phyloP scores from a whole-genome alignment of 306 rosid genomes.

The Quercus dentata region DNA sequence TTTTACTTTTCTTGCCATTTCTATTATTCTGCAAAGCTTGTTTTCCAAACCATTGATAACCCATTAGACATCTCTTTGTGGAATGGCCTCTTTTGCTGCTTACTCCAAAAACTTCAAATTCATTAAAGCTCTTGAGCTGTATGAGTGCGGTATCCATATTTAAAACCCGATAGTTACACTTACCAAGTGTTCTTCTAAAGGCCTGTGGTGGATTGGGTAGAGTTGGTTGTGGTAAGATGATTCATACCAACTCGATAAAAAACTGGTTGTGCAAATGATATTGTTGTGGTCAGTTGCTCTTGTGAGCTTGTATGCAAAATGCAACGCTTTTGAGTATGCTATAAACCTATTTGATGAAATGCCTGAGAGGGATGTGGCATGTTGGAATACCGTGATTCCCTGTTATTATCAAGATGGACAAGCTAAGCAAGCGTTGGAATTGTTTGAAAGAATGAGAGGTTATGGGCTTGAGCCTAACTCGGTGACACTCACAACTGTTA shows the following conservation, averaged over 20 bases:
- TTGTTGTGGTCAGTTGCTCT: constrained; percentile 61
- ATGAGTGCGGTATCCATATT: constrained; percentile 28
- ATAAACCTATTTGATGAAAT: constrained; percentile 57
- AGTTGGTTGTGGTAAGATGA: constrained; percentile 38
- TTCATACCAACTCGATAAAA: constrained; percentile 53
- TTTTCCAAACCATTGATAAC: constrained; percentile 39
- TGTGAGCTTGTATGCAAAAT: constrained; percentile 63
- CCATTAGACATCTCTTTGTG: constrained; percentile 58
- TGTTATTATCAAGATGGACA: constrained; percentile 65
- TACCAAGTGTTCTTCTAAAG: constrained; percentile 67
- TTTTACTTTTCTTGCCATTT: constrained; percentile 53
- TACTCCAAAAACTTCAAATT: constrained; percentile 63
- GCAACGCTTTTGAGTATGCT: constrained; percentile 46
- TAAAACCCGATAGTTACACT: constrained; percentile 56
- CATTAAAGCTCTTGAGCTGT: constrained; percentile 54
- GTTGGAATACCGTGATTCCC: constrained; percentile 79
- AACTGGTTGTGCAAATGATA: constrained; percentile 48
- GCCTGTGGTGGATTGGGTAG: constrained; percentile 60
- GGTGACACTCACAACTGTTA: constrained; percentile 48
- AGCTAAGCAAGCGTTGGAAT: constrained; percentile 42
- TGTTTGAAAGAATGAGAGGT: constrained; percentile 50
- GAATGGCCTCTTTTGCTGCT: constrained; percentile 62
- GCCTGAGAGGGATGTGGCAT: constrained; percentile 67
- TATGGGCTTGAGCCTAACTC: constrained; percentile 62
- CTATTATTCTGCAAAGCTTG: constrained; percentile 41